Base-by-base conservation (phyloP, 345 rosid genomes). In the Physaria fendleri region DNA sequence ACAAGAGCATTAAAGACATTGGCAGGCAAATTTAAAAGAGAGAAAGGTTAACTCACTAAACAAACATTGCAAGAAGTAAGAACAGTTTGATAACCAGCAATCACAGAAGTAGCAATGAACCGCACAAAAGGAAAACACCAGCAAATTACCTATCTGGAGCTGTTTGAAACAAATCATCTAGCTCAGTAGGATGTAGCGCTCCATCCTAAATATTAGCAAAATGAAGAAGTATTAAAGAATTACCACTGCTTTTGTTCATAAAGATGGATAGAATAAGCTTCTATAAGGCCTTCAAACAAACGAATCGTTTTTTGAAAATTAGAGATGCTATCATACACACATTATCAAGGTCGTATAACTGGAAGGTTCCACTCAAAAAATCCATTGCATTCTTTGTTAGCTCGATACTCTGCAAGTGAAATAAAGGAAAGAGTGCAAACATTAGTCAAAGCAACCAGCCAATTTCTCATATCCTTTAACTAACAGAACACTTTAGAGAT, bases 141-240 rank as follows among this genome's bases (percentile, higher is more conserved):
- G n/a, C 0, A 56, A 13, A 23, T 24, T 59, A 88, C 93, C 83
- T 85, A 67, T 81, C 90, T 15, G 96, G 93, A 56, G 93, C 88
- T 71, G 93, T 81, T 49, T 78, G 78, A 71, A 88, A 88, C 72
- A 88, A 68, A 61, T 77, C 85, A 33, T 83, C 85, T 59, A 85
- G 75, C 64, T 83, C 90, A 23, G 81, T 55, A 44, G 90, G 78
- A 20, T 59, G 64, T 51, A 88, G 52, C 39, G 90, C 81, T 65
- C 88, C 93, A 80, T 80, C 88, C 96, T 88, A 73, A 39, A 40
- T 57, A 72, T 34, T 32, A 60, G 53, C 65, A 77, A 68, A 66
- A 42, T 5, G 44, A 69, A 62, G 64, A 10, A 63, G 56, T 64
- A 24, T 34, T 49, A 56, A 20, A 18, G 53, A 64, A 27, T 25